Percentiles rank a stretch among this genome's conserved stretches.
These are phyloP conservation scores for Capronia americana DNA, from an alignment of 2,329 filamentous ascomycete genomes.

Conservation along the genomic window DNA sequence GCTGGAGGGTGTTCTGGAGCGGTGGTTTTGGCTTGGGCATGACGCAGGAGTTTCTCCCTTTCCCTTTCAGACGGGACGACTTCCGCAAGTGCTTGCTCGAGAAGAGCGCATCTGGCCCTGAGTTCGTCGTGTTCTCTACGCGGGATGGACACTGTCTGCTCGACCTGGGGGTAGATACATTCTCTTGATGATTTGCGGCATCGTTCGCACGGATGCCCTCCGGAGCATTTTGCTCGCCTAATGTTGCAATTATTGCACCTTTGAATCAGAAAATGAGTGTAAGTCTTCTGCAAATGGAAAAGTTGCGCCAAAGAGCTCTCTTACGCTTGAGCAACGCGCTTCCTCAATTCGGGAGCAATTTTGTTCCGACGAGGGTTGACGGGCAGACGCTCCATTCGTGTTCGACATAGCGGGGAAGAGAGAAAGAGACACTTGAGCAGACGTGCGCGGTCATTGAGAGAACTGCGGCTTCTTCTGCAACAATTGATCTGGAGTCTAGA, in stretches of 20 bases:
- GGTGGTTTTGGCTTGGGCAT: slow-evolving; percentile 14
- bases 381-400: slow-evolving; percentile 24
- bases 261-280: background rate
- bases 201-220: slow-evolving; percentile 57
- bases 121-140: slow-evolving; percentile 53
- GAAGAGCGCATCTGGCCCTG: slow-evolving; percentile 48
- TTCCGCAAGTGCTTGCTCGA: slow-evolving; percentile 45
- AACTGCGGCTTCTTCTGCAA: background rate
- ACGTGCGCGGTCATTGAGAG: background rate
- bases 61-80: slow-evolving; percentile 25
- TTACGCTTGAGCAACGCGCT: slow-evolving; percentile 27
- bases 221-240: slow-evolving; percentile 61
- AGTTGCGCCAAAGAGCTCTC: background rate
- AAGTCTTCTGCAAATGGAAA: background rate
- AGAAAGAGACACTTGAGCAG: background rate
- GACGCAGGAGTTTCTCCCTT: slow-evolving; percentile 26
- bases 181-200: slow-evolving; percentile 54
- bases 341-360: slow-evolving; percentile 26
- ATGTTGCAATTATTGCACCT: slow-evolving; percentile 63
- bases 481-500: background rate
- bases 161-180: slow-evolving; percentile 56
- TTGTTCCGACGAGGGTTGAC: slow-evolving; percentile 27
- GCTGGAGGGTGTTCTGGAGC: slow-evolving; percentile 9
- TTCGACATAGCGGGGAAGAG: slow-evolving; percentile 7
- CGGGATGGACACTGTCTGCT: slow-evolving; percentile 55